Evolutionary conservation across 2,329 filamentous ascomycete genomes (phyloP).

Genomic region (Colletotrichum acutatum): DNA sequence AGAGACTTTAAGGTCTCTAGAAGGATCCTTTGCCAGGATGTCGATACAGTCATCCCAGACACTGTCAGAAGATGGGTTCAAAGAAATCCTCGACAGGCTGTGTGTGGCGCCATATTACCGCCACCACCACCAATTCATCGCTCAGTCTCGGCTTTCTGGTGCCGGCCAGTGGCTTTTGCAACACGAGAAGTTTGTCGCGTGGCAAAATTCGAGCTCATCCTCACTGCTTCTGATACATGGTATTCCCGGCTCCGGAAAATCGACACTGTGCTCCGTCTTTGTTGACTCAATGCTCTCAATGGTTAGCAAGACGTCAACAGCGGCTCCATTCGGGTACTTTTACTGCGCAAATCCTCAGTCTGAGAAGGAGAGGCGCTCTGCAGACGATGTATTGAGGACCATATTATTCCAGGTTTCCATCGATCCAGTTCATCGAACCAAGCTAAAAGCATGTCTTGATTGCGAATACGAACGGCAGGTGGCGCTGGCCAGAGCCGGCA

Average conservation of each 20-base stretch:
- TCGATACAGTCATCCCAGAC: background rate
- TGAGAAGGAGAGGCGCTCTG: background rate
- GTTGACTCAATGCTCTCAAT: background rate
- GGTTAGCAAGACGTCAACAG: background rate
- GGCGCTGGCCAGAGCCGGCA: background rate
- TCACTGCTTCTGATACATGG: background rate
- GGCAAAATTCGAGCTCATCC: background rate
- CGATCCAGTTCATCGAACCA: background rate
- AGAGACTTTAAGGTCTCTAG: rapidly evolving
- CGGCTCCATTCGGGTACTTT: background rate
- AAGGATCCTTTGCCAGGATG: background rate
- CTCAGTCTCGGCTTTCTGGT: background rate
- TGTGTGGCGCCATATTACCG: background rate
- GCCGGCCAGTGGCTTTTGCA: background rate
- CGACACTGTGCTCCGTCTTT: background rate
- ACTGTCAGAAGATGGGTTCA: background rate
- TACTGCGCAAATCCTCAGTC: conserved; percentile 10
- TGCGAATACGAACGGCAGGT: background rate
- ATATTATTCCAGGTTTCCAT: background rate
- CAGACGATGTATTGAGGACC: background rate
- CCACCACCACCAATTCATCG: background rate
- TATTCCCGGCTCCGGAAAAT: background rate
- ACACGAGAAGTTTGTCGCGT: background rate
- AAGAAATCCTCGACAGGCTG: background rate
- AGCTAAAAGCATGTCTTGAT: background rate